phyloP scores from a whole-genome alignment of 768 basidiomycete genomes.

The Hebeloma cylindrosporum region DNA sequence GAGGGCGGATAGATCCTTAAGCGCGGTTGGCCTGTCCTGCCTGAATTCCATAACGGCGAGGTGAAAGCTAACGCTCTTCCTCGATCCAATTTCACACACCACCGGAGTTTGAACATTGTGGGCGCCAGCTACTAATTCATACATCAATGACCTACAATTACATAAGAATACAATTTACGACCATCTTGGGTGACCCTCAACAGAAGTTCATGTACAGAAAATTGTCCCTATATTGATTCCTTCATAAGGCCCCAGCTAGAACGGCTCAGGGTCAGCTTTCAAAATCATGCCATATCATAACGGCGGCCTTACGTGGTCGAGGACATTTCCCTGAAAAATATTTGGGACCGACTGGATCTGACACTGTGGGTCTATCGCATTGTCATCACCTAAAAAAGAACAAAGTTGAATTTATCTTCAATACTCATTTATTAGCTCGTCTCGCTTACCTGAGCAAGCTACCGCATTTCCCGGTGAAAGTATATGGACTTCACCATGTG shows the following conservation, averaged over 20 bases:
- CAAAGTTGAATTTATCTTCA: too few relatives aligned
- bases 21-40: too few relatives aligned
- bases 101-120: too few relatives aligned
- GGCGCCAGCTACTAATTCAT: too few relatives aligned
- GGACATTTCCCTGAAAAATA: conserved; percentile 44
- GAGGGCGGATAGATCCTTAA: too few relatives aligned
- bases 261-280: not conserved
- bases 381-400: conserved; percentile 49
- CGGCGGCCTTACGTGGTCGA: conserved; percentile 47
- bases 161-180: too few relatives aligned
- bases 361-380: conserved; percentile 51
- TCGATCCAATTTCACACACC: too few relatives aligned
- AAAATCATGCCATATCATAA: not conserved
- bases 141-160: too few relatives aligned
- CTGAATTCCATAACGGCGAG: too few relatives aligned
- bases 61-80: too few relatives aligned
- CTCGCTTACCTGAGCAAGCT: conserved; percentile 36
- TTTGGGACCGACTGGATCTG: conserved; percentile 53
- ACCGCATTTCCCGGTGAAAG: conserved; percentile 35
- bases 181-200: too few relatives aligned
- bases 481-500: conserved; percentile 57
- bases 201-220: conserved; percentile 25
- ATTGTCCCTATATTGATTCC: conserved; percentile 55
- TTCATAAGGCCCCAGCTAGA: conserved; percentile 48
- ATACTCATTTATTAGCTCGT: too few relatives aligned